These are phyloP conservation scores for Cladophialophora bantiana DNA, from an alignment of 2,329 filamentous ascomycete genomes.

Conservation along the genomic window DNA sequence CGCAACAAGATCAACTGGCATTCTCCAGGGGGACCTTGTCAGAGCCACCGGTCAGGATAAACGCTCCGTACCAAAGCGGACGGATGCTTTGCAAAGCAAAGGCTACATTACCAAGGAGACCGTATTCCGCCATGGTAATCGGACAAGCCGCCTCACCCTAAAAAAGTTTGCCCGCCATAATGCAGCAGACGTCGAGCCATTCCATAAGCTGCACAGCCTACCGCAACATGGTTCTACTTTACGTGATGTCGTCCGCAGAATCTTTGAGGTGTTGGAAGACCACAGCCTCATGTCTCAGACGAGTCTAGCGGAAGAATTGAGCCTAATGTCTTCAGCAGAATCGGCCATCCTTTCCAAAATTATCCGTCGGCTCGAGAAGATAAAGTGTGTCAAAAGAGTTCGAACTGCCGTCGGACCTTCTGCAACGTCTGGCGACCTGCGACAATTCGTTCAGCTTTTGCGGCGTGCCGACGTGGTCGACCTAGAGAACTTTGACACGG, in stretches of 20 bases:
- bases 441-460: slow-evolving; percentile 54
- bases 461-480: slow-evolving; percentile 52
- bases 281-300: slow-evolving; percentile 29
- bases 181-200: slow-evolving; percentile 12
- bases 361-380: slow-evolving; percentile 53
- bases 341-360: slow-evolving; percentile 49
- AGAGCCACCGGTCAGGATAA: slow-evolving; percentile 68
- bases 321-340: slow-evolving; percentile 22
- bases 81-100: slow-evolving; percentile 62
- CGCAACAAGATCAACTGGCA: slow-evolving; percentile 59
- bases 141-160: slow-evolving; percentile 65
- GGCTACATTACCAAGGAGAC: slow-evolving; percentile 68
- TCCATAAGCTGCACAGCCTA: slow-evolving; percentile 5
- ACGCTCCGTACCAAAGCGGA: slow-evolving; percentile 67
- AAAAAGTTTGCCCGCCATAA: slow-evolving; percentile 53
- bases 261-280: slow-evolving; percentile 29
- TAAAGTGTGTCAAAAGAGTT: slow-evolving; percentile 55
- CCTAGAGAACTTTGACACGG: slow-evolving; percentile 49
- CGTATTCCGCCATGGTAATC: slow-evolving; percentile 56
- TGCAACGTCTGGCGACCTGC: slow-evolving; percentile 45
- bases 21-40: slow-evolving; percentile 64
- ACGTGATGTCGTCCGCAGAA: slow-evolving; percentile 34
- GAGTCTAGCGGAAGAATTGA: slow-evolving; percentile 26
- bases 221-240: slow-evolving; percentile 19
- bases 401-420: slow-evolving; percentile 52